Base-by-base conservation (phyloP, 192 early-diverging fungal genomes). In the Coemansia javaensis region DNA sequence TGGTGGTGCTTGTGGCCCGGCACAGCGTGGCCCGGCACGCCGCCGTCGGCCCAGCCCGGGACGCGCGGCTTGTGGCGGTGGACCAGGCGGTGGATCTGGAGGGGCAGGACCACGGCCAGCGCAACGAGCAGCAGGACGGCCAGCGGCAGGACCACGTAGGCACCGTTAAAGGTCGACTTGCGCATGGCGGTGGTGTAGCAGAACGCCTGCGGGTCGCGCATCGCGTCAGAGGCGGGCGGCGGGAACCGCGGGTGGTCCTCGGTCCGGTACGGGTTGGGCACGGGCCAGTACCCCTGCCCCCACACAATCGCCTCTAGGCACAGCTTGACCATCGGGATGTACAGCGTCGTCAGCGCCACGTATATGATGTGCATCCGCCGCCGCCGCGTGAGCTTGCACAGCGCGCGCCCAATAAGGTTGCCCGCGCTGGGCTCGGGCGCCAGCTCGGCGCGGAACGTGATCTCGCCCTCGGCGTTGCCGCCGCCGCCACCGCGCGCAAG, bases 151-250 rank as follows among this genome's bases (percentile, higher is more conserved):
- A 78, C 40, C 14, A 75, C 47, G 38, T 45, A 78, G 1, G 66
- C 59, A 5, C 43, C 57, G 39, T 75, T 78, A 32, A 75, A 68
- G n/a, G n/a, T 11, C 21, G 52, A 58, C 4, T 35, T 31, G 44
- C 44, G 74, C 21, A 72, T 75, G 5, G 77, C 75, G 7, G 66
- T 77, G 24, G 66, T 77, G 39, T 78, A 78, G 53, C 77, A 78
- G 44, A 78, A 78, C 20, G 40, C 42, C 12, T 1, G 5, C 0
- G 65, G 53, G 18, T 50, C 52, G 36, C 70, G 64, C 17, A 44
- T 39, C 11, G 43, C 54, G 15, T 51, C 57, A n/a, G n/a, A n/a
- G 4, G 40, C 39, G 1, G 56, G 22, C 5, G 32, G 7, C 16
- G 44, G 40, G 24, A 56, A 75, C 15, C 15, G 17, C 6, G 77